Conservation (phyloP, 1,139 yeast species). For the Arxiozyma heterogenica region DNA sequence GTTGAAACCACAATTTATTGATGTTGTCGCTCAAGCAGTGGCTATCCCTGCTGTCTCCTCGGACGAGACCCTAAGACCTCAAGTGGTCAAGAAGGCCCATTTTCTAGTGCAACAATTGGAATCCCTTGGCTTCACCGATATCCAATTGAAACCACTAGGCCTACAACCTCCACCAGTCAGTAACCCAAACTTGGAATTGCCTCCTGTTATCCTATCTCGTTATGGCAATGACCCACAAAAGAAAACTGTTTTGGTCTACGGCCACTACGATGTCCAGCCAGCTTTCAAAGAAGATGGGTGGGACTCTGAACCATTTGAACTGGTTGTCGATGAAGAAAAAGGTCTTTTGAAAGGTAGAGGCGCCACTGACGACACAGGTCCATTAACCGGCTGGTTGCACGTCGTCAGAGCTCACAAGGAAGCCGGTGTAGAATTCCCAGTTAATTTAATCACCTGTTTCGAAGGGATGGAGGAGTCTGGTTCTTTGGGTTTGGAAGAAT, state of each 20-base stretch:
- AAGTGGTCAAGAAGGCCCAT: constrained; percentile 77
- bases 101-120: constrained; percentile 64
- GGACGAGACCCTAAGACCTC: constrained; percentile 78
- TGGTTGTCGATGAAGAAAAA: constrained; percentile 44
- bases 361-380: constrained; percentile 95
- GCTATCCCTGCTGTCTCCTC: constrained; percentile 92
- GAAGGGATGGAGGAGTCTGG: constrained; percentile 99
- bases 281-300: constrained; percentile 90
- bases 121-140: constrained; percentile 67
- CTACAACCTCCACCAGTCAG: constrained; percentile 79
- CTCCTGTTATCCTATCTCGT: constrained; percentile 87
- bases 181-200: constrained; percentile 59
- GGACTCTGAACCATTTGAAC: constrained; percentile 81
- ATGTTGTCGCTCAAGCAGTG: constrained; percentile 68
- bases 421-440: constrained; percentile 82
- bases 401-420: constrained; percentile 83
- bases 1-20: constrained; percentile 58
- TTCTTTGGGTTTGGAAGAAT: constrained; percentile 77
- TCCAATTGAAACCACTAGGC: constrained; percentile 76
- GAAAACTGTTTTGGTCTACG: constrained; percentile 84
- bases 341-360: constrained; percentile 81
- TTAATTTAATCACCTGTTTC: constrained; percentile 81
- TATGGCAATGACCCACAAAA: constrained; percentile 73
- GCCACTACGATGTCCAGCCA: constrained; percentile 98
- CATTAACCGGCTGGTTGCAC: constrained; percentile 95